Percentiles rank a stretch among this genome's conserved stretches.
phyloP scores from a whole-genome alignment of 1,284 basidiomycete species.

The Cryptococcus maquisensis region DNA sequence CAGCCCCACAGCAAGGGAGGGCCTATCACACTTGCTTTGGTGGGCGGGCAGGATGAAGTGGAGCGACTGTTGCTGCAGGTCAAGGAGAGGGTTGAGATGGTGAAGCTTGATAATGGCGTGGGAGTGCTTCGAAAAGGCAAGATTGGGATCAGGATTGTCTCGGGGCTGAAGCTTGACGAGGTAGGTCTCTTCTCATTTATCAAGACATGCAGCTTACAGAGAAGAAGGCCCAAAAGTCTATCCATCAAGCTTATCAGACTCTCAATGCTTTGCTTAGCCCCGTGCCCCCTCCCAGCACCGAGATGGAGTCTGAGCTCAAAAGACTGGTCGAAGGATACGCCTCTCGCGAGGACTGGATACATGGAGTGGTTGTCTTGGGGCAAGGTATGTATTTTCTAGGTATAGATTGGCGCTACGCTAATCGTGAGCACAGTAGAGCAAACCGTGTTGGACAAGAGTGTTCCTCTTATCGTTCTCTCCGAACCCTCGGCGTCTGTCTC shows the following conservation, averaged over 20 bases:
- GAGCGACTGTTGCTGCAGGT: constrained; percentile 21
- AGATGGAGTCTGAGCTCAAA: constrained; percentile 18
- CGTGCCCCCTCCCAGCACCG: constrained; percentile 6
- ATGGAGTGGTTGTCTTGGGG: constrained; percentile 21
- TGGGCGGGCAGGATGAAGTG: constrained; percentile 22
- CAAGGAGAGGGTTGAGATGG: constrained; percentile 22
- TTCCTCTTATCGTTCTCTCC: background rate
- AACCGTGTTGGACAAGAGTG: constrained; percentile 1
- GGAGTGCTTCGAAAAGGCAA: constrained; percentile 23
- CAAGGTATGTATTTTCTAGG: background rate
- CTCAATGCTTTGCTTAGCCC: constrained; percentile 32
- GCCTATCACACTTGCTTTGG: constrained; percentile 17
- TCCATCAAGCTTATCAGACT: constrained; percentile 19
- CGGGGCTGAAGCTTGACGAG: constrained; percentile 16
- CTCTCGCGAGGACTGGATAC: constrained; percentile 21
- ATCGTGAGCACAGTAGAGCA: background rate
- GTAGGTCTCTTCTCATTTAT: constrained; percentile 9
- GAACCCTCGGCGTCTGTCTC: no score
- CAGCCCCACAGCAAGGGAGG: background rate
- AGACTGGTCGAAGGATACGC: constrained; percentile 24
- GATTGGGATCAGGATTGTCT: constrained; percentile 23
- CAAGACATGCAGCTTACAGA: constrained; percentile 1
- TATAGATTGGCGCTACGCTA: background rate
- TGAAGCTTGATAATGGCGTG: constrained; percentile 27
- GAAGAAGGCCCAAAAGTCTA: constrained; percentile 14